These are phyloP conservation scores for Ogataea wickerhamii DNA, from an alignment of 805 yeast genomes.

Conservation along the genomic window DNA sequence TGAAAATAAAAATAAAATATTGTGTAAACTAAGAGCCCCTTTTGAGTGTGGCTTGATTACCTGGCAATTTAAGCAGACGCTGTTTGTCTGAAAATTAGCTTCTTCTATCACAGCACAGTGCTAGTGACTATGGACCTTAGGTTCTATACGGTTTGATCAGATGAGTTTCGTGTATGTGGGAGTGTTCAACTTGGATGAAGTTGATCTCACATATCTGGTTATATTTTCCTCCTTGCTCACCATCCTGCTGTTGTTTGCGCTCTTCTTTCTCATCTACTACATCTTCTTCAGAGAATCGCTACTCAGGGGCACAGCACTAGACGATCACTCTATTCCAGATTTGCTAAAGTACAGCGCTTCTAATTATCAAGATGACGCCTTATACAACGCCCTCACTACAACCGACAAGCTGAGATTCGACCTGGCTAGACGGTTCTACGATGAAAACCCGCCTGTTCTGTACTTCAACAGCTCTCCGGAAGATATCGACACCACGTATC, in stretches of 20 bases:
- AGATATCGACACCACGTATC: constrained; percentile 27
- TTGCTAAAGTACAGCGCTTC: constrained; percentile 16
- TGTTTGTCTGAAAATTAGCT: too few species aligned
- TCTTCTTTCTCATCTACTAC: constrained; percentile 25
- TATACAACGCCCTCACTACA: constrained; percentile 18
- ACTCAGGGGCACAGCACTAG: constrained; percentile 11
- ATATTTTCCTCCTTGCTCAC: constrained; percentile 27
- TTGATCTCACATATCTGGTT: constrained; percentile 23
- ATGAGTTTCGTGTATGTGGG: too few species aligned
- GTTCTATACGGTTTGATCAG: too few species aligned
- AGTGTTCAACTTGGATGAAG: constrained; percentile 17
- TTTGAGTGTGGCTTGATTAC: too few species aligned
- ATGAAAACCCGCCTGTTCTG: constrained; percentile 24
- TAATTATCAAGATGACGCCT: constrained; percentile 17
- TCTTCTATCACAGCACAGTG: too few species aligned
- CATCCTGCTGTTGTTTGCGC: constrained; percentile 22
- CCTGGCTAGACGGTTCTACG: constrained; percentile 24
- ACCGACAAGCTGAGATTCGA: constrained; percentile 24
- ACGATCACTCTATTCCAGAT: constrained; percentile 25
- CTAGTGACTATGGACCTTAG: too few species aligned
- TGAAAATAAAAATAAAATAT: too few species aligned
- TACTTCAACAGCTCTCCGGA: constrained; percentile 23
- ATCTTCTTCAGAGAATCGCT: constrained; percentile 25
- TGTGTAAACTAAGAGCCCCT: too few species aligned
- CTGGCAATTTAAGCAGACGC: too few species aligned